These are phyloP conservation scores for Bombardia bombarda DNA, from an alignment of 495 filamentous ascomycete genomes.

Conservation along the genomic window DNA sequence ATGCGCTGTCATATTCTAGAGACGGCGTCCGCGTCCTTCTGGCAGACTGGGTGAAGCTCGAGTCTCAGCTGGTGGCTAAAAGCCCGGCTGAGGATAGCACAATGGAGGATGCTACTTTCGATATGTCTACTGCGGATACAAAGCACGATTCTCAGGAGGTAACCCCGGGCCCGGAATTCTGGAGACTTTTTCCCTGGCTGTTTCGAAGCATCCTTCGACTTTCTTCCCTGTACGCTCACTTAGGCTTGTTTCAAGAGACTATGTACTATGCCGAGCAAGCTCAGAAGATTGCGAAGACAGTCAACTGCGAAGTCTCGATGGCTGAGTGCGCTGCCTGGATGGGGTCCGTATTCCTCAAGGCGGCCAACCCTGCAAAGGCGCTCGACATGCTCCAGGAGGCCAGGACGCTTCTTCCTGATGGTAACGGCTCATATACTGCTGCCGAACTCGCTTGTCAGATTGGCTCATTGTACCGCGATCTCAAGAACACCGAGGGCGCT, in stretches of 20 bases:
- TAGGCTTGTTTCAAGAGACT: conserved; percentile 82
- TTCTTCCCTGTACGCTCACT: conserved; percentile 66
- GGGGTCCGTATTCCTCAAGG: conserved; percentile 56
- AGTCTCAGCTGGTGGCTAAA: conserved; percentile 26
- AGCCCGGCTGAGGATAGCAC: conserved; percentile 24
- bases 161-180: conserved; percentile 59
- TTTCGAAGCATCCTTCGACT: conserved; percentile 62
- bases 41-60: conserved; percentile 63
- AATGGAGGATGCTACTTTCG: conserved; percentile 18
- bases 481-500: conserved; percentile 30
- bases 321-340: conserved; percentile 49
- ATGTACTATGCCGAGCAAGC: conserved; percentile 86
- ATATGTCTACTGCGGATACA: conserved; percentile 10
- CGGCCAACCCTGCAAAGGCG: conserved; percentile 54
- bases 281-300: conserved; percentile 63
- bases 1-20: conserved; percentile 59
- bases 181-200: conserved; percentile 67
- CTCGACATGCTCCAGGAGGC: conserved; percentile 50
- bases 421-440: conserved; percentile 37
- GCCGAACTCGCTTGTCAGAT: conserved; percentile 35
- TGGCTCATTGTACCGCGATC: conserved; percentile 34
- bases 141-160: conserved; percentile 8
- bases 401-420: conserved; percentile 29
- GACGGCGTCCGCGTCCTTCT: conserved; percentile 57
- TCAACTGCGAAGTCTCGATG: conserved; percentile 51